Base-by-base conservation (phyloP, 1,139 yeast genomes). In the Petasospora rhodanensis region DNA sequence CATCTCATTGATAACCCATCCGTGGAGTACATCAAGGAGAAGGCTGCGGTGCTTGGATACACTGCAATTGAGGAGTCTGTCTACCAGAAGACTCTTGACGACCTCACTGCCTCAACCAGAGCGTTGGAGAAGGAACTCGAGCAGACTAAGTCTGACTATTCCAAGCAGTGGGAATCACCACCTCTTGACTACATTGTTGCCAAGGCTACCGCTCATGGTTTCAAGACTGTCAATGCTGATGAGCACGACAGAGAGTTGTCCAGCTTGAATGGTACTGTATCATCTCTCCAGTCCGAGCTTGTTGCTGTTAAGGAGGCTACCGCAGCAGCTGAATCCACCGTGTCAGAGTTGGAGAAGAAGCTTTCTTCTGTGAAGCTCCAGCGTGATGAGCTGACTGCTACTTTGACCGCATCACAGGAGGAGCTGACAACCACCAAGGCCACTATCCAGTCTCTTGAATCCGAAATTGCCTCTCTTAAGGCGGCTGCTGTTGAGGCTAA, bases 71-170 rank as follows among this genome's bases (percentile, higher is more conserved):
- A 30, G 21, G 18, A 24, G 18, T 5, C 22, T 8, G 26, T 8
- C 12, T 22, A 27, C 10, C 24, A 34, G 8, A 21, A 26, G 30
- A 24, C 30, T 11, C 10, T 34, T 7, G n/a, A 21, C 7, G 34
- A 27, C 5, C 20, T 26, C 22, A 17, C 14, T 4, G 13, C 20
- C n/a, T 17, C 28, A 12, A 6, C 28, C n/a, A 10, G 24, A 7
- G 39, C 61, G 22, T 68, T 66, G 6, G 49, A 58, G 28, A 57
- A 59, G 19, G 52, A 24, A 45, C 20, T 40, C 42, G 26, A 58
- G 51, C 11, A 20, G 7, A 30, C 38, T 20, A 32, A 17, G 13
- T 7, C 31, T 15, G 35, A 22, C n/a, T 18, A 30, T 20, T 9
- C 7, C 8, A 18, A 18, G 19, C n/a, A n/a, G n/a, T n/a, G n/a